Percentiles rank a stretch among this genome's conserved stretches.
Conservation (phyloP, 2,329 filamentous ascomycete genomes). For the Lasiodiplodia hormozganensis region DNA sequence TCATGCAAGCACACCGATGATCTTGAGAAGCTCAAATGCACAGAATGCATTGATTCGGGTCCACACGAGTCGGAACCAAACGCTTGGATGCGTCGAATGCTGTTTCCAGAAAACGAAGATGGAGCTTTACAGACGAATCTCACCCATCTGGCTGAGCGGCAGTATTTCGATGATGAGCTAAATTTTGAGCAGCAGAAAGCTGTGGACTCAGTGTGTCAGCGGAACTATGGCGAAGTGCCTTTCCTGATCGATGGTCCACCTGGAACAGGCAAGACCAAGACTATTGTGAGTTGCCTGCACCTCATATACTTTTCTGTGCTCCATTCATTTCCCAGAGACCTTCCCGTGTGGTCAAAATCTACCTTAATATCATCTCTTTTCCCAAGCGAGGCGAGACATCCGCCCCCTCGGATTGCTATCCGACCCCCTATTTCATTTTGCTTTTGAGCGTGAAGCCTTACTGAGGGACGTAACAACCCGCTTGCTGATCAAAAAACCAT, state of each 20-base stretch:
- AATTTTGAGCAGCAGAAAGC: conserved; percentile 59
- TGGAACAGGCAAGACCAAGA: conserved; percentile 62
- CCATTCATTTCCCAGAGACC: neutral
- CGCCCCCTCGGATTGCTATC: no score
- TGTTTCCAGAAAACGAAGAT: conserved; percentile 51
- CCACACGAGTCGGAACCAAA: neutral
- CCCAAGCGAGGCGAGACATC: neutral
- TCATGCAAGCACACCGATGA: no score
- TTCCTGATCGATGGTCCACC: conserved; percentile 58
- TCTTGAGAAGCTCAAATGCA: no score
- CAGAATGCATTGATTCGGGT: conserved; percentile 28
- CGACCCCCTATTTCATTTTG: conserved; percentile 2
- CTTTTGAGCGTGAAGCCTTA: neutral
- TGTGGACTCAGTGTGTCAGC: conserved; percentile 49
- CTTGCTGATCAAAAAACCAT: no score
- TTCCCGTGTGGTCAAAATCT: neutral
- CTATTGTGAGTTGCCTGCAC: conserved; percentile 44
- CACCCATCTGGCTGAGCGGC: conserved; percentile 41
- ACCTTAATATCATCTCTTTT: neutral
- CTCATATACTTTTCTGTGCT: neutral
- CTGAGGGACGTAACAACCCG: no score
- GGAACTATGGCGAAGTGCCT: conserved; percentile 53
- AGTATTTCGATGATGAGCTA: conserved; percentile 49
- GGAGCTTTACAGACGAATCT: conserved; percentile 49
- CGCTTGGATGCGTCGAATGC: conserved; percentile 48